A percentile compares a stretch with the other conserved stretches of the same genome.
Evolutionary conservation across 2,329 filamentous ascomycete genomes (phyloP).

Genomic region (Phyllosticta capitalensis): DNA sequence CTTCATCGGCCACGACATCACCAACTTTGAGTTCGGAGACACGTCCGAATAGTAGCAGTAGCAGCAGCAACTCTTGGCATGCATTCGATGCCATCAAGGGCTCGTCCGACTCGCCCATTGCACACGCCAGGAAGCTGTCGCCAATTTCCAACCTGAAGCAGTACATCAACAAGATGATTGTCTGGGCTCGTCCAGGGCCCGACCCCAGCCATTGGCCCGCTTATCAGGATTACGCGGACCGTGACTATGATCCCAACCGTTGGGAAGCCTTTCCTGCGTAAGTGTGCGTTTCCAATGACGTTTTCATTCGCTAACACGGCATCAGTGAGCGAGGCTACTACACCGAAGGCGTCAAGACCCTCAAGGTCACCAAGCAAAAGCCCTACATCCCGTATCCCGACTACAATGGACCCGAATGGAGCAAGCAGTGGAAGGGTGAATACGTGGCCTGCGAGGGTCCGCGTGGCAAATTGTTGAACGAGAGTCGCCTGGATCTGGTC

Average conservation of each 20-base stretch:
- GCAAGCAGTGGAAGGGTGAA: constrained; percentile 44
- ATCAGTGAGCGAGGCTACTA: constrained; percentile 4
- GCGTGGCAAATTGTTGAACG: constrained; percentile 40
- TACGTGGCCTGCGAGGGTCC: constrained; percentile 59
- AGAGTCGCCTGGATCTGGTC: constrained; percentile 50
- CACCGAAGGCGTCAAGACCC: background rate
- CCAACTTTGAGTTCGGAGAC: background rate
- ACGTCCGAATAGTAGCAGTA: background rate
- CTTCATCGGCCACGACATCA: background rate
- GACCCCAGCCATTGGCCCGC: constrained; percentile 34
- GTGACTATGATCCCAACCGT: constrained; percentile 38
- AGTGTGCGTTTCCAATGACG: constrained; percentile 4
- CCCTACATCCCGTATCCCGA: constrained; percentile 63
- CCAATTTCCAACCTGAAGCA: constrained; percentile 19
- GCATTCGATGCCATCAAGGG: constrained; percentile 8
- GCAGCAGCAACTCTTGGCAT: constrained; percentile 6
- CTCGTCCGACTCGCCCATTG: constrained; percentile 1
- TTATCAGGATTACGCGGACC: constrained; percentile 32
- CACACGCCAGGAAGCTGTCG: constrained; percentile 4
- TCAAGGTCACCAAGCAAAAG: constrained; percentile 32
- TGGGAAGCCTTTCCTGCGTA: constrained; percentile 38
- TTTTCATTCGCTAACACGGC: background rate
- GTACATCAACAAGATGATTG: constrained; percentile 33
- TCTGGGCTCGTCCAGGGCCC: constrained; percentile 28
- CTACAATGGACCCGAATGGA: constrained; percentile 57